Conservation (phyloP, 164 flowering plant species). For the Cinnamomum chago region DNA sequence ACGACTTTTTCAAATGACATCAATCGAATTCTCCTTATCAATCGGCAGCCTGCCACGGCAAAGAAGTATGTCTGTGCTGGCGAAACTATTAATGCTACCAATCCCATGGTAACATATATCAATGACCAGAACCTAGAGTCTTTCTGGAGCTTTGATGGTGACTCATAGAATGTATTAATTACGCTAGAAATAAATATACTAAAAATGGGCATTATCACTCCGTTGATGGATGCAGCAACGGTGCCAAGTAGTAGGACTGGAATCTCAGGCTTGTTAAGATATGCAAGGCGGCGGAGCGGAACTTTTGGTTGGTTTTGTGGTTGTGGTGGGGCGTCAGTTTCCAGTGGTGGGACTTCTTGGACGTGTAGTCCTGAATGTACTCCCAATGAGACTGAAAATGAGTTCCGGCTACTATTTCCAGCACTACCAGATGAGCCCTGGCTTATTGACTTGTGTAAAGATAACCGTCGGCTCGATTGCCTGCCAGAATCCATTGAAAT, state of each 20-base stretch:
- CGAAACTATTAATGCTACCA: slow-evolving; percentile 14
- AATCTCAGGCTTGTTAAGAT: slow-evolving; percentile 44
- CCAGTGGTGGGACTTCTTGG: slow-evolving; percentile 6
- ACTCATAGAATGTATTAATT: slow-evolving; percentile 29
- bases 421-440: slow-evolving; percentile 26
- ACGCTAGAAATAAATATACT: slow-evolving; percentile 29
- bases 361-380: slow-evolving; percentile 13
- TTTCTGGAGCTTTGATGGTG: slow-evolving; percentile 24
- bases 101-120: slow-evolving; percentile 28
- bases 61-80: slow-evolving; percentile 19
- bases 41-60: slow-evolving; percentile 18
- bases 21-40: slow-evolving; percentile 23
- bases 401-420: slow-evolving; percentile 25
- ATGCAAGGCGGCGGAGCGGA: slow-evolving; percentile 35
- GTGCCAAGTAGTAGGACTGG: slow-evolving; percentile 36
- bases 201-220: slow-evolving; percentile 33
- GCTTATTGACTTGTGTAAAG: slow-evolving; percentile 23
- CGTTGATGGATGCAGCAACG: slow-evolving; percentile 31
- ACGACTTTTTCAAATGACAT: slow-evolving; percentile 26
- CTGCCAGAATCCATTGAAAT: slow-evolving; percentile 15
- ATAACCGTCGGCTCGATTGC: slow-evolving; percentile 15
- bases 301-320: slow-evolving; percentile 9
- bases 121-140: slow-evolving; percentile 36
- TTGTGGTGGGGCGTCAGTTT: neutral
- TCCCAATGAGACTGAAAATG: slow-evolving; percentile 27